These are phyloP conservation scores for Aspergillus tanneri DNA, from an alignment of 2,329 filamentous ascomycete genomes.

Conservation along the genomic window DNA sequence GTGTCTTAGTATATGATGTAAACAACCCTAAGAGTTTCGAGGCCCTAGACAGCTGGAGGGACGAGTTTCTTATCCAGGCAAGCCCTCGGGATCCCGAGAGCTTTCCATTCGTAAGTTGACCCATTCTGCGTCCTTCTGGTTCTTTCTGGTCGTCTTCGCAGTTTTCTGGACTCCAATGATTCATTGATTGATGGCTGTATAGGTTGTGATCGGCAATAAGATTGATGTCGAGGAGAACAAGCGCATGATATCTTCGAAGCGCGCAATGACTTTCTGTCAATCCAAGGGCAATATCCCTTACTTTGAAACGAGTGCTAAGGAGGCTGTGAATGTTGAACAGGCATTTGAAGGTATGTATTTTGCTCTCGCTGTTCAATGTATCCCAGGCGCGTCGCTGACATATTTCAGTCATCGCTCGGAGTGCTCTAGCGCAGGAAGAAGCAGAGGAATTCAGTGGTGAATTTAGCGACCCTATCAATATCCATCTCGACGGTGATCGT, in stretches of 20 bases:
- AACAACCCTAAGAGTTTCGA: constrained; percentile 99
- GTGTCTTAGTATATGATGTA: constrained; percentile 95
- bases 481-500: constrained; percentile 90
- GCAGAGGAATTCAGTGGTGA: constrained; percentile 96
- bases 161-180: neutral
- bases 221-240: constrained; percentile 98
- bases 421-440: constrained; percentile 93
- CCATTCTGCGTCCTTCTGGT: too few species aligned
- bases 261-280: constrained; percentile 95
- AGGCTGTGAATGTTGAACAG: constrained; percentile 96
- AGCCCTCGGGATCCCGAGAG: constrained; percentile 94
- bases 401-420: constrained; percentile 81
- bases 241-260: constrained; percentile 92
- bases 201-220: constrained; percentile 98
- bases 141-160: too few species aligned
- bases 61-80: constrained; percentile 97
- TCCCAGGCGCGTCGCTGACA: constrained; percentile 11
- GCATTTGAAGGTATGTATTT: constrained; percentile 65
- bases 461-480: constrained; percentile 97
- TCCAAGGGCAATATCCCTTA: constrained; percentile 97
- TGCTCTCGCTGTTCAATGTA: neutral
- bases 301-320: constrained; percentile 98
- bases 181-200: neutral
- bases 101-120: constrained; percentile 84
- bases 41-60: constrained; percentile 95